Conservation (phyloP, 495 filamentous ascomycete species). For the Penicillium paradoxum region DNA sequence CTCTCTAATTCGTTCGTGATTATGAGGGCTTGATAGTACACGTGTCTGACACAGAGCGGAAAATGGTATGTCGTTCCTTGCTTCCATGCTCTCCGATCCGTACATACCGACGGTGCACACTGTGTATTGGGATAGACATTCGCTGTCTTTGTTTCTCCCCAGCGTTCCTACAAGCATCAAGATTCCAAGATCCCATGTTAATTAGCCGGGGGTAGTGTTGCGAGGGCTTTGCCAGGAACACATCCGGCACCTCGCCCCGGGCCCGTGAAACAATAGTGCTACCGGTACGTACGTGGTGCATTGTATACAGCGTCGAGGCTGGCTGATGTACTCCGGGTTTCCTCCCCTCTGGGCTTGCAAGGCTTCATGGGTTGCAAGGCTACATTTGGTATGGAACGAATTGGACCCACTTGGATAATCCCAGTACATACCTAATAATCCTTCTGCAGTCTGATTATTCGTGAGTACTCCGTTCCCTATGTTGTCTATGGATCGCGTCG, state of each 20-base stretch:
- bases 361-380: too few relatives aligned
- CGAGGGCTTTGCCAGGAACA: conserved; percentile 4
- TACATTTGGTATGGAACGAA: too few relatives aligned
- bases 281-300: background rate
- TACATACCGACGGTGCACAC: conserved; percentile 1
- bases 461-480: too few relatives aligned
- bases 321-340: too few relatives aligned
- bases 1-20: background rate
- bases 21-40: background rate
- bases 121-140: conserved; percentile 2
- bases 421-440: too few relatives aligned
- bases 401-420: too few relatives aligned
- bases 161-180: background rate
- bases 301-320: background rate
- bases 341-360: too few relatives aligned
- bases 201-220: background rate
- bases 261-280: background rate
- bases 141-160: background rate
- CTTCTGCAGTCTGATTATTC: too few relatives aligned
- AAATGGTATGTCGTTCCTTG: conserved; percentile 5
- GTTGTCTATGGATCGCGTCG: too few relatives aligned
- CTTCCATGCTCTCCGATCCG: conserved; percentile 3
- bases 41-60: conserved; percentile 5
- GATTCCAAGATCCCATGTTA: too few relatives aligned
- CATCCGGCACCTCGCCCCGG: background rate